A percentile compares a stretch with the other conserved stretches of the same genome.
Evolutionary conservation across 2,329 filamentous ascomycete genomes (phyloP).

Genomic region (Fusarium sp.): DNA sequence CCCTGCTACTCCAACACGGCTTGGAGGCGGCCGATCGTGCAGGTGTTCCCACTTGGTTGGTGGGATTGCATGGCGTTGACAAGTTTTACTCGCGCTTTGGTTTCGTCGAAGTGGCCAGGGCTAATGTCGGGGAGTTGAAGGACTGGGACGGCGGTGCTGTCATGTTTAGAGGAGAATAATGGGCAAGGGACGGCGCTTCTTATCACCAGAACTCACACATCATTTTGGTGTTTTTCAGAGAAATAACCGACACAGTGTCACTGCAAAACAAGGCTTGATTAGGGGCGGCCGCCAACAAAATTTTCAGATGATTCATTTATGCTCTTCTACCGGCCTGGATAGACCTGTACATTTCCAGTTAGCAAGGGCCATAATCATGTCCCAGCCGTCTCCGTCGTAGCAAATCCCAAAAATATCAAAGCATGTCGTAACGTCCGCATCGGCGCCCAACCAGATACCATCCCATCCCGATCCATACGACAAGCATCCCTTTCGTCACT

Average conservation of each 20-base stretch:
- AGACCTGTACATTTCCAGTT: conserved; percentile 7
- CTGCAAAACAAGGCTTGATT: neutral
- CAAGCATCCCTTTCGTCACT: conserved; percentile 10
- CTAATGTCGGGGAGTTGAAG: conserved; percentile 55
- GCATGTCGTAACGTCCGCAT: conserved; percentile 17
- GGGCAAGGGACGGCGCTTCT: neutral
- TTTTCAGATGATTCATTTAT: conserved; percentile 15
- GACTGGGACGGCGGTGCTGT: conserved; percentile 56
- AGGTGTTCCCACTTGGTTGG: conserved; percentile 53
- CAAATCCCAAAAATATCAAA: conserved; percentile 15
- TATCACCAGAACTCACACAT: neutral
- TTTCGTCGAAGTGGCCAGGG: conserved; percentile 54
- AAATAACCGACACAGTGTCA: neutral
- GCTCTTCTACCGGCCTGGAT: conserved; percentile 12
- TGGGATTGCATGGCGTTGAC: conserved; percentile 53
- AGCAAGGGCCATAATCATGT: conserved; percentile 25
- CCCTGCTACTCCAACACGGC: conserved; percentile 51
- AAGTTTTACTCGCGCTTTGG: conserved; percentile 54
- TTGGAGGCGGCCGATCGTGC: conserved; percentile 50
- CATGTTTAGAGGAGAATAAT: conserved; percentile 56
- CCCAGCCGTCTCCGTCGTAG: conserved; percentile 24
- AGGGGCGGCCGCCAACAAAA: neutral
- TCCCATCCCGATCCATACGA: conserved; percentile 1
- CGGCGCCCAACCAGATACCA: conserved; percentile 20
- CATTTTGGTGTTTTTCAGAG: neutral